Evolutionary conservation across 2,329 filamentous ascomycete genomes (phyloP).

Genomic region (Stylonectria norvegica): DNA sequence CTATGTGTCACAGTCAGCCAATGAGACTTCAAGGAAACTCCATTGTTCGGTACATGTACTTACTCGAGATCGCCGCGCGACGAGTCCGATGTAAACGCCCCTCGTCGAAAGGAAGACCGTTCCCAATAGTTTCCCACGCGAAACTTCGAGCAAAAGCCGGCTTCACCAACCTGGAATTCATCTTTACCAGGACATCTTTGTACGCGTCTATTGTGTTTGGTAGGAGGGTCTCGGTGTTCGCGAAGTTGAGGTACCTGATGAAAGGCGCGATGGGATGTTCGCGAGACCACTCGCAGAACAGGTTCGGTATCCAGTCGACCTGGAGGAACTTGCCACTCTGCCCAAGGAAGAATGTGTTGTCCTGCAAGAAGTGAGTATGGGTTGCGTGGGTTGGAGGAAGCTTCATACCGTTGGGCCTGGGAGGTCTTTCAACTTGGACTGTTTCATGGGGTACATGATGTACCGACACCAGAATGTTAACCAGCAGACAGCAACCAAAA

Average conservation of each 20-base stretch:
- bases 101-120: slow-evolving; percentile 35
- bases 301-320: slow-evolving; percentile 26
- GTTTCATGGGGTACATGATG: no score
- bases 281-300: slow-evolving; percentile 30
- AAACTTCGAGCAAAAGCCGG: slow-evolving; percentile 23
- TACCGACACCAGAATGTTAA: no score
- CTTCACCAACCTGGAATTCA: slow-evolving; percentile 26
- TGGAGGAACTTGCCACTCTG: slow-evolving; percentile 35
- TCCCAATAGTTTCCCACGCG: slow-evolving; percentile 25
- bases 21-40: neutral
- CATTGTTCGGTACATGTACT: slow-evolving; percentile 4
- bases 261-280: slow-evolving; percentile 25
- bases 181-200: slow-evolving; percentile 27
- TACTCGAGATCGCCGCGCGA: slow-evolving; percentile 32
- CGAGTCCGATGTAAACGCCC: slow-evolving; percentile 34
- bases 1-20: slow-evolving; percentile 10
- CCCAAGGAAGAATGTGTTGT: slow-evolving; percentile 39
- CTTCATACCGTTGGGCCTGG: slow-evolving; percentile 40
- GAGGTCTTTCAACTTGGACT: slow-evolving; percentile 41
- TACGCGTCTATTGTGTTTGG: slow-evolving; percentile 25
- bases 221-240: slow-evolving; percentile 25
- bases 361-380: slow-evolving; percentile 23
- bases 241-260: slow-evolving; percentile 28
- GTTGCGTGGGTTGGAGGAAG: neutral
- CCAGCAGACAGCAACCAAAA: no score